Evolutionary conservation across 2,329 filamentous ascomycete genomes (phyloP).

Genomic region (Acrodontium crateriforme): DNA sequence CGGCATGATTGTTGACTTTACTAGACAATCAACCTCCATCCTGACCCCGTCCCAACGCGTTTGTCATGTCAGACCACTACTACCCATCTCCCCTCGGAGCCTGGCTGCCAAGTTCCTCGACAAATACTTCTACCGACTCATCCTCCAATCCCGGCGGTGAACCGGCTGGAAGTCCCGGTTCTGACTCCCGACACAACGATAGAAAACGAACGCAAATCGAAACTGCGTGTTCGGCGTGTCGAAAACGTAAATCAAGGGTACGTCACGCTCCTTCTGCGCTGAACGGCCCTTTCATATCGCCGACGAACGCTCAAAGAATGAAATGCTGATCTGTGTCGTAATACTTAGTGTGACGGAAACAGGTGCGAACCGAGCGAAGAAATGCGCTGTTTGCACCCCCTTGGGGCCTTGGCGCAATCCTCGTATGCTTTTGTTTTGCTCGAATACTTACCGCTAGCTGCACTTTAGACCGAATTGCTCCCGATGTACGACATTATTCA

Average conservation of each 20-base stretch:
- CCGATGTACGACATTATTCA: slow-evolving; percentile 16
- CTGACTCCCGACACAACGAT: slow-evolving; percentile 1
- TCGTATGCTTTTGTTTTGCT: neutral
- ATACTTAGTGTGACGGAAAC: slow-evolving; percentile 8
- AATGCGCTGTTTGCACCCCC: no score
- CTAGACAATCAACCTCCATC: no score
- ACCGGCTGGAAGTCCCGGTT: neutral
- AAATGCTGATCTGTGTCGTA: no score
- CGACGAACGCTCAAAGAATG: neutral
- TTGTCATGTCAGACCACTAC: no score
- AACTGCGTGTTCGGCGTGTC: slow-evolving; percentile 12
- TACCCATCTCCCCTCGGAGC: no score
- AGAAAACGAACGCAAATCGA: slow-evolving; percentile 13
- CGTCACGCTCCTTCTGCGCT: slow-evolving; percentile 2
- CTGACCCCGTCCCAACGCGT: no score
- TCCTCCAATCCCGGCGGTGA: no score
- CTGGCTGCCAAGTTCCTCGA: no score
- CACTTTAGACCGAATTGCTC: slow-evolving; percentile 15
- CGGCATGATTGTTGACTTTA: no score
- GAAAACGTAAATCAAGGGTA: slow-evolving; percentile 12
- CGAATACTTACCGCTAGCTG: neutral
- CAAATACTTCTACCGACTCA: no score
- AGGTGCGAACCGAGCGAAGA: no score
- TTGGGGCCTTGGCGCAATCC: no score
- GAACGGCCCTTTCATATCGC: neutral